Evolutionary conservation across 1,284 basidiomycete genomes (phyloP).

Genomic region (Trichosporon faecale): DNA sequence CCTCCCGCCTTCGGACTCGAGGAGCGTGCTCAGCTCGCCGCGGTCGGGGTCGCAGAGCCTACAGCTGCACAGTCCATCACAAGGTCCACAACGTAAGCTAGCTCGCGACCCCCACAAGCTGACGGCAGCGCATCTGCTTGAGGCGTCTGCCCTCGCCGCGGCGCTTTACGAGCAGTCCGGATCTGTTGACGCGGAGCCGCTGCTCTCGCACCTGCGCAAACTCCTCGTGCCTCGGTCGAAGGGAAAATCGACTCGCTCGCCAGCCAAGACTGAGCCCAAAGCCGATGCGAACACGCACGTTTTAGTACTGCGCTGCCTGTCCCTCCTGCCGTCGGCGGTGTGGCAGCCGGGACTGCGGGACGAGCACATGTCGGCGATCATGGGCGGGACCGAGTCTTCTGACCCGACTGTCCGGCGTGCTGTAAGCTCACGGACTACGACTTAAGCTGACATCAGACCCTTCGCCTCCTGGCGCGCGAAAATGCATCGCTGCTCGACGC

Average conservation of each 20-base stretch:
- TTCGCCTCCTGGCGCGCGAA: slow-evolving; percentile 28
- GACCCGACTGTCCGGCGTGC: slow-evolving; percentile 39
- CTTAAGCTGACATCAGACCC: slow-evolving; percentile 28
- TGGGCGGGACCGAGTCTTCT: slow-evolving; percentile 41
- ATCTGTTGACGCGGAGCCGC: neutral
- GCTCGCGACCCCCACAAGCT: neutral
- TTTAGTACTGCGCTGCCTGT: slow-evolving; percentile 39
- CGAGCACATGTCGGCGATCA: slow-evolving; percentile 39
- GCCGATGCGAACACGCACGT: slow-evolving; percentile 36
- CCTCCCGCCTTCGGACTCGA: neutral
- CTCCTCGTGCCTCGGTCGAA: slow-evolving; percentile 17
- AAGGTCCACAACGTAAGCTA: slow-evolving; percentile 16
- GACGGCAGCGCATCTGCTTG: slow-evolving; percentile 20
- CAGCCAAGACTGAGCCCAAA: neutral
- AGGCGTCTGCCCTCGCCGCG: slow-evolving; percentile 12
- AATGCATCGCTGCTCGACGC: slow-evolving; percentile 25
- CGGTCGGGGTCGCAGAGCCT: neutral
- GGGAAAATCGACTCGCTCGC: slow-evolving; percentile 18
- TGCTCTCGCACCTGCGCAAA: slow-evolving; percentile 16
- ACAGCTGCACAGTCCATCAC: neutral
- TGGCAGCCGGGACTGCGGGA: slow-evolving; percentile 40
- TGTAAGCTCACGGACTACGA: slow-evolving; percentile 27
- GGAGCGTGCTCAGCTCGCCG: neutral
- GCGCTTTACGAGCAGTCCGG: slow-evolving; percentile 13
- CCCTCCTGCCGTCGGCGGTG: slow-evolving; percentile 23